Conservation (phyloP, 1,139 yeast genomes). For the Martiniozyma asiatica region DNA sequence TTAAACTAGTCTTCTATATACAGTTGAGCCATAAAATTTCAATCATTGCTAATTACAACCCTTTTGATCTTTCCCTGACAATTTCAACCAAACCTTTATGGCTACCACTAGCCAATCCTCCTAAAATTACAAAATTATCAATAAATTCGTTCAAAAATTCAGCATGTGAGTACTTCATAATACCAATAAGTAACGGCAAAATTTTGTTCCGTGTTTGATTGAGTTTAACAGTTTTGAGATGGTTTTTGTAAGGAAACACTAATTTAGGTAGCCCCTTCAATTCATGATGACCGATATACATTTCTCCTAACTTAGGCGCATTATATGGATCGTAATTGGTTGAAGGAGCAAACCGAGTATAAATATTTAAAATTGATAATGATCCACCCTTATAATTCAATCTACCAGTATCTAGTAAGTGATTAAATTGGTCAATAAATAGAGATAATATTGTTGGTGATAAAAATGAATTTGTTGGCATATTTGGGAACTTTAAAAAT, state of each 20-base stretch:
- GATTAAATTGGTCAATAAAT: slow-evolving; percentile 10
- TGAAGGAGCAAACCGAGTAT: not conserved
- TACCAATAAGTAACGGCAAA: slow-evolving; percentile 17
- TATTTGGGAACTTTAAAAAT: no score
- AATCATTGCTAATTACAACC: no score
- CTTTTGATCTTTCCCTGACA: slow-evolving; percentile 3
- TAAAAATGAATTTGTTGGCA: slow-evolving; percentile 1
- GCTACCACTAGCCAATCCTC: slow-evolving; percentile 12
- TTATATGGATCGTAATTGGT: no score
- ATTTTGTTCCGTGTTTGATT: slow-evolving; percentile 13
- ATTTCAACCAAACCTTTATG: slow-evolving; percentile 19
- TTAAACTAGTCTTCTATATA: no score
- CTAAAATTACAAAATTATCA: slow-evolving; percentile 18
- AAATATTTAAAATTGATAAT: not conserved
- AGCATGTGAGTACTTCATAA: slow-evolving; percentile 14
- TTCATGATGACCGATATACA: not conserved
- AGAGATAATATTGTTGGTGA: slow-evolving; percentile 3
- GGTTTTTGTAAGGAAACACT: no score
- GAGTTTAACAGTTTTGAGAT: slow-evolving; percentile 10
- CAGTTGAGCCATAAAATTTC: no score
- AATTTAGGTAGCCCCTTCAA: not conserved
- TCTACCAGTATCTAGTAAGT: slow-evolving; percentile 5
- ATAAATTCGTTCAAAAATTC: slow-evolving; percentile 12
- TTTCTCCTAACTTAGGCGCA: no score
- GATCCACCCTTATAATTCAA: slow-evolving; percentile 2